Evolutionary conservation across 2,329 filamentous ascomycete species (phyloP), one percentile per base, ranked within the genome.

Genomic region (Talaromyces sp.): DNA sequence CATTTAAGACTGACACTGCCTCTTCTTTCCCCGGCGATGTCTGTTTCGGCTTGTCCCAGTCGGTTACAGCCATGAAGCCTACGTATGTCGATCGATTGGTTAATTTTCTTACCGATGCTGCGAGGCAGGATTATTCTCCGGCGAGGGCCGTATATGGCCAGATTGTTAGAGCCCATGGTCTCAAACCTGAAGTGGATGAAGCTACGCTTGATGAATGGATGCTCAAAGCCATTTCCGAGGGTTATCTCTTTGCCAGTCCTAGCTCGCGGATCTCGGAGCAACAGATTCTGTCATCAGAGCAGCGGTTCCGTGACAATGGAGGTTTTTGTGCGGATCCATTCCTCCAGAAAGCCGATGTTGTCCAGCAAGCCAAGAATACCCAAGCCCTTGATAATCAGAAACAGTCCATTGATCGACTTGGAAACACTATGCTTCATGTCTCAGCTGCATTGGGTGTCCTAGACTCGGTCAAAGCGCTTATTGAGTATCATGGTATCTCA

Each of bases 81-180:
- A 46, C 60, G 4, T 69, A 70, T 54, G 54, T 69, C 14, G 65
- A 69, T 46, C 60, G 64, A 4, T 43, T 70, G 46, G 19, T 70
- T 12, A 57, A 43, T 6, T 70, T 67, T 51, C 29, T 70, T 9
- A 64, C 64, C 1, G 67, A 68, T 17, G 62, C 67, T 17, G 66
- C 67, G 3, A 63, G 50, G 27, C 56, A 61, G 2, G 65, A 65
- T 3, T 68, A 61, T 41, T 65, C 67, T 4, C 68, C 68, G 6
- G 68, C 68, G 10, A 58, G 63, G 27, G 68, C 68, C 7, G 59
- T 70, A 9, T 70, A 70, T 56, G 65, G 62, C 19, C 68, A 69
- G 43, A 58, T 70, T 5, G 65, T 69, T 57, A 50, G 64, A 26
- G 68, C 68, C 1, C 68, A 70, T 60, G 60, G 59, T 10, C 60